Base-by-base conservation (phyloP, 805 yeast species). In the Metschnikowia cerradonensis region DNA sequence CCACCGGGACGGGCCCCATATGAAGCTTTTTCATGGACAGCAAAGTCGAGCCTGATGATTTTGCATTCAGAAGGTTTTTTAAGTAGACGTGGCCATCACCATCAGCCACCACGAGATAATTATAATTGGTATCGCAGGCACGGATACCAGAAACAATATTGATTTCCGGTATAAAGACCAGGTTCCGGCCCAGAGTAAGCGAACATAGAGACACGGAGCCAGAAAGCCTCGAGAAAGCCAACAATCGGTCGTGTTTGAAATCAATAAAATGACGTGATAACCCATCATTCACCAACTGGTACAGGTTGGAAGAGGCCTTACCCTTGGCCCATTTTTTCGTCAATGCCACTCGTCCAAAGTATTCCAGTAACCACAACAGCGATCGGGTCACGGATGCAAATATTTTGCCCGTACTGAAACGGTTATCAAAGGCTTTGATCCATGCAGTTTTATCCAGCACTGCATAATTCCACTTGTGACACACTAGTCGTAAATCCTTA, bases 351-450 rank as follows among this genome's bases (percentile, higher is more conserved):
- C 84, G 61, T 8, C 64, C 61, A 37, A 76, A 67, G 57, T 78
- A 71, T 59, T 80, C 85, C 45, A 62, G 59, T 48, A 74, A 64
- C 81, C 82, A 80, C n/a, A 54, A 53, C n/a, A 49, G 54, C 3
- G 78, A 69, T n/a, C 76, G 64, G 2, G 79, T 65, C 11, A 76
- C 62, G 4, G 79, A 68, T 3, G 83, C 73, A 53, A 80, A 80
- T 6, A 55, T 51, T 1, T 48, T 59, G 33, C 58, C 67, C 3
- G 70, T 66, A 1, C 72, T 71, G 54, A 76, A 77, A 44, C 68
- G 65, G 33, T 63, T 55, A 32, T 61, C 61, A 56, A 80, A 80
- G 6, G 80, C 72, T 36, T 67, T 69, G 53, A 65, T 64, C 84
- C 84, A 80, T 23, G 79, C 73, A 10, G 67, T 62, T 49, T 72